Evolutionary conservation across 768 basidiomycete species (phyloP), one percentile per base, ranked within the genome.

Genomic region (Galerina marginata): DNA sequence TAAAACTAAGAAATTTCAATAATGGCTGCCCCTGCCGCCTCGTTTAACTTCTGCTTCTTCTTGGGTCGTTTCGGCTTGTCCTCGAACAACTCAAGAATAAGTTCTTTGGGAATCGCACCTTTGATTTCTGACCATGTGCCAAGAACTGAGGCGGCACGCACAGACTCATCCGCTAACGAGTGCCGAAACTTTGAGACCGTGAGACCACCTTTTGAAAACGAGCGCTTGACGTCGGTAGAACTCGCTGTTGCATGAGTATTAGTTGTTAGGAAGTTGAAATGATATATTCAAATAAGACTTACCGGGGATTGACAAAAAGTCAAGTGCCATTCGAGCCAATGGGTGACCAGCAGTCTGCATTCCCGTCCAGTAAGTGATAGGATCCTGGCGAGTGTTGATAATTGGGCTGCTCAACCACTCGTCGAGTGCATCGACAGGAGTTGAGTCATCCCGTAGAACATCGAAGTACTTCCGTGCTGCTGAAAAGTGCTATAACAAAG

Each of bases 191-290:
- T 70, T 7, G 69, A 73, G 4, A 73, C 69, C 1, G 65, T 69
- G 0, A 75, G 65, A 4, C 70, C 69, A 36, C 74, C 70, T 9
- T 56, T 50, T 7, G 69, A 74, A 59, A 75, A 74, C 2, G 69
- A 64, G 9, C 65, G 61, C 53, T 75, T 71, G 39, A 71, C 70
- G 56, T 72, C 68, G 15, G 68, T 70, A 3, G 73, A 74, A 0
- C 59, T 67, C 0, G 69, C 73, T 75, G 61, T 9, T 46, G 48
- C 4, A 33, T 5, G 7, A 33, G 39, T 29, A 52, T 44, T 10
- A 52, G 29, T 33, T 33, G 29, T 7, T 33, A 33, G 7, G 5
- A 33, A 33, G 7, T 59, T 4, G 43, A 55, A 4, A 62, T 45
- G 42, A 60, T 65, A 36, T 56, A 33, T 56, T 33, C 7, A 33